phyloP scores from a whole-genome alignment of 352 stramenopile species.

The Peronospora farinosa region DNA sequence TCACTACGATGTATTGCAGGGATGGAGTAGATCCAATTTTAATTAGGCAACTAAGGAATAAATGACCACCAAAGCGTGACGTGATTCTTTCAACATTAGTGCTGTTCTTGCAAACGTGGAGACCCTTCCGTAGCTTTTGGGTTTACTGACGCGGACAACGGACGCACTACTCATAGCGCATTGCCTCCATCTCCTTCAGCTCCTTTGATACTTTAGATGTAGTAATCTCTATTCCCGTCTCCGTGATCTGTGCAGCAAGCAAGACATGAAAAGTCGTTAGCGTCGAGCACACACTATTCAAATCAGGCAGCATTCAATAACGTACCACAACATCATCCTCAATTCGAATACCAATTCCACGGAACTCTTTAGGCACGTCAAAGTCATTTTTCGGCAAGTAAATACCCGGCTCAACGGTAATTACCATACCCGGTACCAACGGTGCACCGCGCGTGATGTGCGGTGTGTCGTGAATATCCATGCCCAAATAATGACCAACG shows the following conservation, averaged over 20 bases:
- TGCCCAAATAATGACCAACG: constrained; percentile 77
- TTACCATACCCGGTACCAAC: constrained; percentile 67
- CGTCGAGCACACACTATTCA: background rate
- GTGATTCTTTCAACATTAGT: constrained; percentile 6
- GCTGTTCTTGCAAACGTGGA: background rate
- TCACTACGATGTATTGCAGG: constrained; percentile 38
- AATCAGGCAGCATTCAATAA: background rate
- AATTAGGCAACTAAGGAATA: constrained; percentile 4
- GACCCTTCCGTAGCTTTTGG: constrained; percentile 1
- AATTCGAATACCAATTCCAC: constrained; percentile 80
- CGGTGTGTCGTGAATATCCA: constrained; percentile 80
- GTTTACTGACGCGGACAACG: constrained; percentile 3
- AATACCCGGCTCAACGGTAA: constrained; percentile 78
- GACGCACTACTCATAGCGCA: constrained; percentile 36
- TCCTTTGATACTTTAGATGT: constrained; percentile 66
- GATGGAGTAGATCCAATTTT: constrained; percentile 38
- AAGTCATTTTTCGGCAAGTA: constrained; percentile 75
- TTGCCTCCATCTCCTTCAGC: constrained; percentile 53
- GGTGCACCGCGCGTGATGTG: constrained; percentile 53
- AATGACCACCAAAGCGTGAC: background rate
- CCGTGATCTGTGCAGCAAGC: constrained; percentile 47
- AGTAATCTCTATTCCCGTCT: constrained; percentile 68
- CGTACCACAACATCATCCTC: constrained; percentile 82
- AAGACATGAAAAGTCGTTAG: constrained; percentile 4
- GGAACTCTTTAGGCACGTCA: constrained; percentile 61